phyloP scores from a whole-genome alignment of 23 red algal genomes.

The Pyropia yezoensis region DNA sequence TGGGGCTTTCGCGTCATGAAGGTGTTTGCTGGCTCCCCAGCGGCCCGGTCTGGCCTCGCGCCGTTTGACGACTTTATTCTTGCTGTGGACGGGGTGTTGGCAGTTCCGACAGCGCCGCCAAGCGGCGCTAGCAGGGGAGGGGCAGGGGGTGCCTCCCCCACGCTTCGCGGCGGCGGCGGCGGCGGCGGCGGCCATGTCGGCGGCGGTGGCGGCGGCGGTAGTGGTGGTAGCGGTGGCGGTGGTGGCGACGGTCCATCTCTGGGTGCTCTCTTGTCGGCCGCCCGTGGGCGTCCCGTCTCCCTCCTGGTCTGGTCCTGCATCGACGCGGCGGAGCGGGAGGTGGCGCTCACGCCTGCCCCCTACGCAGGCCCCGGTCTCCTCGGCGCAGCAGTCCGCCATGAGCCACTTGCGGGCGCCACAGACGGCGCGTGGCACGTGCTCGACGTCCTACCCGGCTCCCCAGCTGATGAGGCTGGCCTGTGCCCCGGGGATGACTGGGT shows the following conservation, averaged over 20 bases:
- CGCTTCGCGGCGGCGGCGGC: too few relatives aligned
- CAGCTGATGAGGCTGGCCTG: slow-evolving; percentile 68
- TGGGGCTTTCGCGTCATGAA: slow-evolving; percentile 59
- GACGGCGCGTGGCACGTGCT: slow-evolving; percentile 65
- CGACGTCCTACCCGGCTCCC: slow-evolving; percentile 51
- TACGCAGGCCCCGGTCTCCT: slow-evolving; percentile 53
- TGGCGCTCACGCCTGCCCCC: slow-evolving; percentile 24
- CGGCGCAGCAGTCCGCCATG: slow-evolving; percentile 64
- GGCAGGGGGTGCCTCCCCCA: too few relatives aligned
- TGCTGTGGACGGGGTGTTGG: slow-evolving; percentile 57
- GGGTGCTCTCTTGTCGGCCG: slow-evolving; percentile 27
- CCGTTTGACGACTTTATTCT: slow-evolving; percentile 77
- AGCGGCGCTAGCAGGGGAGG: too few relatives aligned
- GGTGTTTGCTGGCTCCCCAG: slow-evolving; percentile 53
- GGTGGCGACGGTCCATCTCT: slow-evolving; percentile 38
- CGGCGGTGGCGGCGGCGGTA: too few relatives aligned
- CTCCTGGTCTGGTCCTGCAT: slow-evolving; percentile 61
- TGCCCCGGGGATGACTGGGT: slow-evolving; percentile 61
- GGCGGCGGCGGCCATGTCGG: not conserved
- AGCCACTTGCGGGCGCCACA: slow-evolving; percentile 30
- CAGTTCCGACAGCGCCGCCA: not conserved
- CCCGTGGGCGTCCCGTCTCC: slow-evolving; percentile 34
- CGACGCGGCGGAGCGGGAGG: slow-evolving; percentile 26
- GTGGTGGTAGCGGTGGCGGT: too few relatives aligned
- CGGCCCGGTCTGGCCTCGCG: slow-evolving; percentile 49